Percentiles rank a stretch among this genome's conserved stretches.
Evolutionary conservation across 2,329 filamentous ascomycete species (phyloP).

Genomic region (Acarospora socialis): DNA sequence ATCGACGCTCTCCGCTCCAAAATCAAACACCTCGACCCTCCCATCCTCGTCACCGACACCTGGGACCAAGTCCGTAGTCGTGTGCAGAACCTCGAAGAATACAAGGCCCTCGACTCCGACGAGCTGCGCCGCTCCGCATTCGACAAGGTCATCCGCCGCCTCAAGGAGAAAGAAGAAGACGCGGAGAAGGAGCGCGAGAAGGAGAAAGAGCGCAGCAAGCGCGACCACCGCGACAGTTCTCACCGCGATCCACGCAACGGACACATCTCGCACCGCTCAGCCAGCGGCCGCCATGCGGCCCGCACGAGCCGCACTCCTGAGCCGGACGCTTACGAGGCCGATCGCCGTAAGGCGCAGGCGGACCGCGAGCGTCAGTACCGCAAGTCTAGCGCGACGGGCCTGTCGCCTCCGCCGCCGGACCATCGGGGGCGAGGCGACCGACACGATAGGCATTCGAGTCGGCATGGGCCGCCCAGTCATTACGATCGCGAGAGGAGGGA

Average conservation of each 20-base stretch:
- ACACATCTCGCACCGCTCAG: slow-evolving; percentile 21
- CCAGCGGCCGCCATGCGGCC: slow-evolving; percentile 25
- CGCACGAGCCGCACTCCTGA: slow-evolving; percentile 79
- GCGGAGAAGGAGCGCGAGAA: slow-evolving; percentile 45
- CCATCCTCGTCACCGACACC: slow-evolving; percentile 60
- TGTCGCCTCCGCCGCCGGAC: slow-evolving; percentile 35
- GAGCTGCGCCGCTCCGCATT: slow-evolving; percentile 72
- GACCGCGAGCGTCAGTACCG: slow-evolving; percentile 89
- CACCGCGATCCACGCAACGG: slow-evolving; percentile 45
- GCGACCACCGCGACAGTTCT: slow-evolving; percentile 25
- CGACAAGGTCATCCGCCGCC: slow-evolving; percentile 76
- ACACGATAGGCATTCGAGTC: slow-evolving; percentile 4
- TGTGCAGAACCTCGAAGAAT: slow-evolving; percentile 71
- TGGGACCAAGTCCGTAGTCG: slow-evolving; percentile 79
- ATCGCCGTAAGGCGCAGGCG: slow-evolving; percentile 82
- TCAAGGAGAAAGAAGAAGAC: slow-evolving; percentile 86
- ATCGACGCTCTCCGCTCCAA: slow-evolving; percentile 71
- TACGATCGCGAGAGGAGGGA: slow-evolving; percentile 81
- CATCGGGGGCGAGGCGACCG: slow-evolving; percentile 23
- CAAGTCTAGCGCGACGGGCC: slow-evolving; percentile 55
- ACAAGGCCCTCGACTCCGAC: slow-evolving; percentile 66
- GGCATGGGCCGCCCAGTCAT: slow-evolving; percentile 16
- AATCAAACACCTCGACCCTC: slow-evolving; percentile 82
- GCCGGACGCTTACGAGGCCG: slow-evolving; percentile 84
- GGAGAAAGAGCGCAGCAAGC: slow-evolving; percentile 21